Base-by-base conservation (phyloP, 352 stramenopile species). In the Phytophthora litchii region DNA sequence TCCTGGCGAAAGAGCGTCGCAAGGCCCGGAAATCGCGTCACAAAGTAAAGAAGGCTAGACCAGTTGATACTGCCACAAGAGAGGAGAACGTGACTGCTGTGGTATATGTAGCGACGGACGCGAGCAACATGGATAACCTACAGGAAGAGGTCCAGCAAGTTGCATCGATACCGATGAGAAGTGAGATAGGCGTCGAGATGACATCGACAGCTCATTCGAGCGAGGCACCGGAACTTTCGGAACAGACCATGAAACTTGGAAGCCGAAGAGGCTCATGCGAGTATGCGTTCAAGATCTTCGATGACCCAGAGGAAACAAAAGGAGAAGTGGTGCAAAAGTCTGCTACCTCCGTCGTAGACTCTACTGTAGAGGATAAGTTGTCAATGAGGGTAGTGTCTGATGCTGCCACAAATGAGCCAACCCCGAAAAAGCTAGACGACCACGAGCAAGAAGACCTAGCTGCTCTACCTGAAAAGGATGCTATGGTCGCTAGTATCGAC, bases 1-100 rank as follows among this genome's bases (percentile, higher is more conserved):
- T 79, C n/a, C 21, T 80, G 35, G 63, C 52, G 14, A 67, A 78
- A 17, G 51, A 80, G 12, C 54, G 60, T 11, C 72, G 74, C 0
- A 57, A 78, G 19, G 32, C 46, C 25, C 47, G 68, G 10, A 72
- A 72, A 25, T 49, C 60, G 0, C 62, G 60, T 0, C 41, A 51
- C 1, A 58, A 59, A 29, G 49, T 49, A 1, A 70, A 54, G 16
- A 54, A 62, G 13, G 12, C 14, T 9, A 54, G 52, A n/a, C 11
- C 40, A 3, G 36, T 40, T 10, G 50, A 60, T 11, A 50, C 16
- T 34, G 40, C 11, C 11, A 37, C 13, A 17, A 36, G 19, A 36
- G 17, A 4, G 20, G 27, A 43, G 27, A 23, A 45, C 3, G 45
- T 47, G 25, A 37, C n/a, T 32, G 5, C 42, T 38, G 14, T 43